These are phyloP conservation scores for Turritis glabra DNA, from an alignment of 345 rosid species.

Conservation along the genomic window DNA sequence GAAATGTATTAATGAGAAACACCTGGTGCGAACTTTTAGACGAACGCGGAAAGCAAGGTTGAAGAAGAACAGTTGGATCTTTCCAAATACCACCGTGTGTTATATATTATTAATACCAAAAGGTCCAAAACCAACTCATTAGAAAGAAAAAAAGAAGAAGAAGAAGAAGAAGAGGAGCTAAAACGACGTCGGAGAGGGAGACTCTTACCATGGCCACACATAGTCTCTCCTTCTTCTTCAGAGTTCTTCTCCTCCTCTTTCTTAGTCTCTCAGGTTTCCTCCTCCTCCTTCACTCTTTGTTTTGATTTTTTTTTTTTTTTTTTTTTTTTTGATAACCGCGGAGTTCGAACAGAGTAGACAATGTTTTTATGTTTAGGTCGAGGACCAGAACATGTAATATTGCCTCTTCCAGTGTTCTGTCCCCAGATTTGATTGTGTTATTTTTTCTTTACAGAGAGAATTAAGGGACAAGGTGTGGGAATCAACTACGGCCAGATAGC, in stretches of 20 bases:
- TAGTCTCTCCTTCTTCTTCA: conserved; percentile 35
- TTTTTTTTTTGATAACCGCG: not conserved
- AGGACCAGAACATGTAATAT: not conserved
- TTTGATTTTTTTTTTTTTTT: no score
- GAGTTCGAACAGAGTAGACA: no score
- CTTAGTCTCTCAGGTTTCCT: conserved; percentile 55
- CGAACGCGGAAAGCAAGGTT: conserved; percentile 25
- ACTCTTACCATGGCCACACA: conserved; percentile 31
- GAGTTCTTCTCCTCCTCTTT: conserved; percentile 43
- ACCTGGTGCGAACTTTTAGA: conserved; percentile 1
- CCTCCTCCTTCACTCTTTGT: not conserved
- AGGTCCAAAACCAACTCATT: not conserved
- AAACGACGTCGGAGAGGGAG: conserved; percentile 30
- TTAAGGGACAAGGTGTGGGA: conserved; percentile 50
- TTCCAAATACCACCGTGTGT: conserved; percentile 5
- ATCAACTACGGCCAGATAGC: conserved; percentile 95
- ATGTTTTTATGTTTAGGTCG: no score
- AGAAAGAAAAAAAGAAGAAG: not conserved
- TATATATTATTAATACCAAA: not conserved
- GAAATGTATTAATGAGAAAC: not conserved
- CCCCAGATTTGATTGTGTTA: not conserved
- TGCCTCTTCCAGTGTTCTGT: no score
- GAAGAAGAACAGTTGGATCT: not conserved
- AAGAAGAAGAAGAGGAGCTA: not conserved
- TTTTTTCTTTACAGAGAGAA: not conserved